Percentiles rank a stretch among this genome's conserved stretches.
Evolutionary conservation across 495 filamentous ascomycete species (phyloP).

Genomic region (Tirmania nivea): DNA sequence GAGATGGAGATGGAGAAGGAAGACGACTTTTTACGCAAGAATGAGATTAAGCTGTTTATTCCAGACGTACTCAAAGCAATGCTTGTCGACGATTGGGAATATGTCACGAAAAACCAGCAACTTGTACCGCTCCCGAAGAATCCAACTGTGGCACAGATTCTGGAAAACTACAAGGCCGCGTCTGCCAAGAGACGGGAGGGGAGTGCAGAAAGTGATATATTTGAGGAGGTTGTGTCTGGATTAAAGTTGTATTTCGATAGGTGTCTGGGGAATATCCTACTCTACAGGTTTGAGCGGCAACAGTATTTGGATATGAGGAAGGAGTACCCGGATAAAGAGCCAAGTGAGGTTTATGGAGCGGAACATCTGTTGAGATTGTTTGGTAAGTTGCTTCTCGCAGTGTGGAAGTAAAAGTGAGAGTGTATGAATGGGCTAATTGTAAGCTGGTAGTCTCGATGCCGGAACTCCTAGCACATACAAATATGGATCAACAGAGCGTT

Average conservation of each 20-base stretch:
- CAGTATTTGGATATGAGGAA: conserved; percentile 58
- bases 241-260: conserved; percentile 82
- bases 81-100: conserved; percentile 97
- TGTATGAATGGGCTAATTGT: too few species aligned
- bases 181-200: conserved; percentile 40
- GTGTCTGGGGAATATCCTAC: conserved; percentile 59
- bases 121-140: conserved; percentile 64
- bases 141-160: conserved; percentile 49
- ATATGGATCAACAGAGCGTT: conserved; percentile 83
- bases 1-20: conserved; percentile 33
- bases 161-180: conserved; percentile 52
- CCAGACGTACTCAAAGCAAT: conserved; percentile 74
- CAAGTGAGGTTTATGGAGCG: conserved; percentile 68
- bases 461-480: conserved; percentile 86
- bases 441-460: conserved; percentile 52
- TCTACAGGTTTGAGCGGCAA: conserved; percentile 78
- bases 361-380: conserved; percentile 79
- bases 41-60: conserved; percentile 57
- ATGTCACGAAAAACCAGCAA: conserved; percentile 80
- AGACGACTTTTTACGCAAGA: conserved; percentile 56
- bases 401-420: neutral
- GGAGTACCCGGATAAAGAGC: conserved; percentile 34
- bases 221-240: conserved; percentile 70
- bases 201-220: conserved; percentile 53
- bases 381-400: conserved; percentile 32